Base-by-base conservation (phyloP, 1,284 basidiomycete species). In the Tilletia indica region DNA sequence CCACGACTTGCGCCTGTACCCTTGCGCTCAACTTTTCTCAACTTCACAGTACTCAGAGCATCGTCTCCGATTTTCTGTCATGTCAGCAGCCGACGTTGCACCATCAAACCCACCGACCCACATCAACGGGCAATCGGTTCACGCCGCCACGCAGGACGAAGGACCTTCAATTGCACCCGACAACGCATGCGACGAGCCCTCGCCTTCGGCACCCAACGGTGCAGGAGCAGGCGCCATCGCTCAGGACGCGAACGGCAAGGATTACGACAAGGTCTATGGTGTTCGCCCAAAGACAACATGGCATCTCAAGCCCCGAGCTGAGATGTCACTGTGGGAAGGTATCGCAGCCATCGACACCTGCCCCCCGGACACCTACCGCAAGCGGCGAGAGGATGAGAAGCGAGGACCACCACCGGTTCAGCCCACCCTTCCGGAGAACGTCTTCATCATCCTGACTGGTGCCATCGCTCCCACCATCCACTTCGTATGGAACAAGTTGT, bases 241-340 rank as follows among this genome's bases (percentile, higher is more conserved):
- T 38, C 78, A 71, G 69, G 77, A 79, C 58, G 69, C 74, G 12
- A 70, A 68, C 56, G 79, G 78, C 51, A 61, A 78, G 36, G 76
- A 74, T 1, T 78, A 49, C 66, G 80, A 81, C 76, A 79, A 80
- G 70, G 80, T 81, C 4, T 81, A 81, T 66, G 80, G 80, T 70
- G 76, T 80, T 12, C 70, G 80, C 39, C 80, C 80, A 68, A 81
- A 81, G 74, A 81, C 80, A 42, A 64, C 61, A 38, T 64, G 80
- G 80, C 80, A 80, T 51, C 70, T 81, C 51, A 81, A 81, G 76
- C 77, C 75, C n/a, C 69, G 68, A 6, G 54, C 49, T 39, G 75
- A 78, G 72, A 71, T 74, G 12, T 80, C 70, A 3, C 63, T 81
- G 4, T 81, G 80, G 80, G 80, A 81, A 72, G 80, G 76, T 64